Conservation (phyloP, 495 filamentous ascomycete genomes). For the Daldinia decipiens region DNA sequence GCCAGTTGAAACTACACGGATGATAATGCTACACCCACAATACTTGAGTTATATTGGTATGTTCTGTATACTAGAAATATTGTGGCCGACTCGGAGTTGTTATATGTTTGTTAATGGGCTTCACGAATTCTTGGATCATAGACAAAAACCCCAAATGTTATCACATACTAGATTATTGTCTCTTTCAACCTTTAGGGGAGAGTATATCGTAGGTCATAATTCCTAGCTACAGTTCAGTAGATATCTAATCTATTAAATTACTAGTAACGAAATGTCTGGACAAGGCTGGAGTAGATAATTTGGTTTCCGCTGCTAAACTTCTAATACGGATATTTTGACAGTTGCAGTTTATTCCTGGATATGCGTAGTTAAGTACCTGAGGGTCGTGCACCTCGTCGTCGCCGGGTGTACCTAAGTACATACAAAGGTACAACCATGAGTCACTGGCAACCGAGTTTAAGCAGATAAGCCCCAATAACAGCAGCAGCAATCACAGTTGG, state of each 20-base stretch:
- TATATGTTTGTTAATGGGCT: no score
- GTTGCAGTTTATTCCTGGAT: background rate
- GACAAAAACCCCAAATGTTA: no score
- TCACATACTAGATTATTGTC: no score
- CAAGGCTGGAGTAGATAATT: background rate
- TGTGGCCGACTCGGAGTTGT: no score
- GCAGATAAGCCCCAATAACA: background rate
- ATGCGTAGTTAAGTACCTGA: background rate
- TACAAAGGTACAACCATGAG: background rate
- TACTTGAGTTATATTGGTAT: no score
- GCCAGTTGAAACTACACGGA: background rate
- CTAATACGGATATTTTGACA: background rate
- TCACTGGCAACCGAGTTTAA: background rate
- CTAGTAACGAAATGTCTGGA: no score
- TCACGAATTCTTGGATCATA: no score
- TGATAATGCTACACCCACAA: background rate
- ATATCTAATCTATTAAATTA: no score
- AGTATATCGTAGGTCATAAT: no score
- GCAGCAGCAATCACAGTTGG: background rate
- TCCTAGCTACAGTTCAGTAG: no score
- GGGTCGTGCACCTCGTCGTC: background rate
- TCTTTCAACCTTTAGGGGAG: no score
- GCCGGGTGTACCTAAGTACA: background rate
- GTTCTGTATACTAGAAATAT: no score
- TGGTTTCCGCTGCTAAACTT: background rate